Evolutionary conservation across 2,329 filamentous ascomycete genomes (phyloP).

Genomic region (Didymosphaeria variabile): DNA sequence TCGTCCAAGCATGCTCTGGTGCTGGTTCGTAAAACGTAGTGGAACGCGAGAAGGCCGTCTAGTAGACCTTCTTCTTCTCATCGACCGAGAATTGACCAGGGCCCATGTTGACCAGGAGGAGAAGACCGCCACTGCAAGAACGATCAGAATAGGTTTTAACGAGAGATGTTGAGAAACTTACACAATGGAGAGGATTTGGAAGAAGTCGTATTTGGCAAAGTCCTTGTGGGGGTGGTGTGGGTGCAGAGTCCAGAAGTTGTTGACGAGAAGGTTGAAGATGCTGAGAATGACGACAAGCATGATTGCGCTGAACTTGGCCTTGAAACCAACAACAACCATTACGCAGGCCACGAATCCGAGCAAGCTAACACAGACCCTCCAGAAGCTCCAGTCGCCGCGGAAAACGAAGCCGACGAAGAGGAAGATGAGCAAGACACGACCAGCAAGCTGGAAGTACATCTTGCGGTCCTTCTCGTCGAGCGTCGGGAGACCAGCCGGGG

Average conservation of each 20-base stretch:
- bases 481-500: conserved; percentile 90
- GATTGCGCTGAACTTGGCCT: conserved; percentile 98
- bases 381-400: conserved; percentile 89
- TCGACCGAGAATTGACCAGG: conserved; percentile 98
- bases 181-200: conserved; percentile 99
- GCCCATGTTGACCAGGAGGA: conserved; percentile 97
- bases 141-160: conserved; percentile 27
- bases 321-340: conserved; percentile 99
- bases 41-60: conserved; percentile 37
- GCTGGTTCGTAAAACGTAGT: conserved; percentile 30
- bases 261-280: conserved; percentile 95
- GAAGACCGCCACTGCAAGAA: conserved; percentile 75
- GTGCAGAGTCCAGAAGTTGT: conserved; percentile 99
- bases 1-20: conserved; percentile 28
- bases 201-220: conserved; percentile 99
- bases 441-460: conserved; percentile 99
- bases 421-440: conserved; percentile 95
- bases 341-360: conserved; percentile 90
- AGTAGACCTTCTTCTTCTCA: conserved; percentile 99
- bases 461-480: conserved; percentile 99
- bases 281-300: conserved; percentile 94
- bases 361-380: conserved; percentile 83
- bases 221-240: conserved; percentile 99
- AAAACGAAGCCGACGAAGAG: conserved; percentile 97
- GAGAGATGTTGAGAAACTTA: conserved; percentile 54